Percentiles rank a stretch among this genome's conserved stretches.
These are phyloP conservation scores for Thermothielavioides terrestris DNA, from an alignment of 495 filamentous ascomycete species.

Conservation along the genomic window DNA sequence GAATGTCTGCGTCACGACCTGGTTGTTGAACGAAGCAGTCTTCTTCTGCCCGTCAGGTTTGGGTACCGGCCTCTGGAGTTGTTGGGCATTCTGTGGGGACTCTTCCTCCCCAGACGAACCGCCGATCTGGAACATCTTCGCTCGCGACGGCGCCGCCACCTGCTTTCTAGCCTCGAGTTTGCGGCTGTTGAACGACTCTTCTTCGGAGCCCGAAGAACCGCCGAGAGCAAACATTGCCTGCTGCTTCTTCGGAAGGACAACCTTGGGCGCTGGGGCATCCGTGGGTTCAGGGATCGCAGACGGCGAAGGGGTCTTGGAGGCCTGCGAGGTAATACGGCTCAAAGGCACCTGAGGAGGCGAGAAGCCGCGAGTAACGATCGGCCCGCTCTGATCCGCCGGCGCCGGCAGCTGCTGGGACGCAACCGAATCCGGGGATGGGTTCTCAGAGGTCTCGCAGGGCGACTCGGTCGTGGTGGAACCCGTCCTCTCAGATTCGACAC, in stretches of 20 bases:
- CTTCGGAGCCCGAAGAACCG: conserved; percentile 40
- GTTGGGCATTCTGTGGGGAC: conserved; percentile 66
- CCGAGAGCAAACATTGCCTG: conserved; percentile 48
- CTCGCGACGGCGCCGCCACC: conserved; percentile 45
- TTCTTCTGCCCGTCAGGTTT: conserved; percentile 53
- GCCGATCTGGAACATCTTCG: conserved; percentile 73
- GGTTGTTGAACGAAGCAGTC: conserved; percentile 75
- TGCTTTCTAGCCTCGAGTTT: conserved; percentile 43
- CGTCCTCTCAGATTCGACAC: conserved; percentile 18
- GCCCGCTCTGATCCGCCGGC: conserved; percentile 43
- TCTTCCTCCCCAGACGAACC: conserved; percentile 79
- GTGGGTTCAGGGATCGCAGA: conserved; percentile 37
- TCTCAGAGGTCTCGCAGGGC: conserved; percentile 21
- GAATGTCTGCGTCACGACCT: conserved; percentile 58
- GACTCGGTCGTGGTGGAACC: conserved; percentile 36
- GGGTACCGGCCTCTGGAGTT: conserved; percentile 34
- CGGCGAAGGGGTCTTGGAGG: conserved; percentile 16
- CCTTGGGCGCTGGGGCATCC: conserved; percentile 40
- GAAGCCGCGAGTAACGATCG: conserved; percentile 79
- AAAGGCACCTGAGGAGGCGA: conserved; percentile 68
- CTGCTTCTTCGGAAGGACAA: conserved; percentile 41
- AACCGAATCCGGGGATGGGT: conserved; percentile 22
- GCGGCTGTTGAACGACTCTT: conserved; percentile 37
- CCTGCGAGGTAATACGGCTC: conserved; percentile 31
- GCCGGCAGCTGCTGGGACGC: conserved; percentile 28